Conservation (phyloP, 139 green algal genomes). For the Asterochloris sp. region DNA sequence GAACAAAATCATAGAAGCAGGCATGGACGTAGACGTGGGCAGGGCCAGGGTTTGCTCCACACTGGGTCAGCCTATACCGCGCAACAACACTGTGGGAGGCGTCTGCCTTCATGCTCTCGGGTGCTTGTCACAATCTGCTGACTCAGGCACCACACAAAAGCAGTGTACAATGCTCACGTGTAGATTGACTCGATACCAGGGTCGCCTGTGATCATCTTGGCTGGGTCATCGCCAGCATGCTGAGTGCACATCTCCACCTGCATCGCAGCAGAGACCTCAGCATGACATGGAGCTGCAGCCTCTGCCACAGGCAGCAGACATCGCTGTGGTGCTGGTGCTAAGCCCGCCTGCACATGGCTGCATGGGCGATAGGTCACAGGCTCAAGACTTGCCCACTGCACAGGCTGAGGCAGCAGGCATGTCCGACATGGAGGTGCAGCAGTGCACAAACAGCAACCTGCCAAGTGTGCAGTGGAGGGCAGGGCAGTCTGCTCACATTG, state of each 20-base stretch:
- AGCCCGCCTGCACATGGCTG: background rate
- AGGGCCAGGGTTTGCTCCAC: too few relatives aligned
- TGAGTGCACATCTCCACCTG: constrained; percentile 3
- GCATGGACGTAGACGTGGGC: too few relatives aligned
- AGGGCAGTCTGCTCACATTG: constrained; percentile 57
- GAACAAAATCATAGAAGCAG: too few relatives aligned
- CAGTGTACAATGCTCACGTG: constrained; percentile 19
- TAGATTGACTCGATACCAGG: constrained; percentile 62
- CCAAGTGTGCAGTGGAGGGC: constrained; percentile 1
- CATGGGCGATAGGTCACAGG: background rate
- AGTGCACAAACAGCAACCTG: background rate
- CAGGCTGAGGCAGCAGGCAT: background rate
- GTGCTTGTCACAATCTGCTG: too few relatives aligned
- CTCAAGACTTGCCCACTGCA: background rate
- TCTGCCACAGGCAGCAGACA: background rate
- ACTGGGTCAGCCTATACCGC: too few relatives aligned
- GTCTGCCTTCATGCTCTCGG: too few relatives aligned
- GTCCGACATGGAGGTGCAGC: background rate
- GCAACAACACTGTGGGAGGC: too few relatives aligned
- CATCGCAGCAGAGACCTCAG: too few relatives aligned
- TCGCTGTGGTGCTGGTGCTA: too few relatives aligned
- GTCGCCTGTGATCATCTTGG: constrained; percentile 66
- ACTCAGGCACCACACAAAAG: background rate
- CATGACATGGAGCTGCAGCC: background rate
- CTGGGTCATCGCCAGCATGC: constrained; percentile 47